A percentile compares a stretch with the other conserved stretches of the same genome.
These are phyloP conservation scores for Pharus latifolius DNA, from an alignment of 176 grass and related monocot genomes.

Conservation along the genomic window DNA sequence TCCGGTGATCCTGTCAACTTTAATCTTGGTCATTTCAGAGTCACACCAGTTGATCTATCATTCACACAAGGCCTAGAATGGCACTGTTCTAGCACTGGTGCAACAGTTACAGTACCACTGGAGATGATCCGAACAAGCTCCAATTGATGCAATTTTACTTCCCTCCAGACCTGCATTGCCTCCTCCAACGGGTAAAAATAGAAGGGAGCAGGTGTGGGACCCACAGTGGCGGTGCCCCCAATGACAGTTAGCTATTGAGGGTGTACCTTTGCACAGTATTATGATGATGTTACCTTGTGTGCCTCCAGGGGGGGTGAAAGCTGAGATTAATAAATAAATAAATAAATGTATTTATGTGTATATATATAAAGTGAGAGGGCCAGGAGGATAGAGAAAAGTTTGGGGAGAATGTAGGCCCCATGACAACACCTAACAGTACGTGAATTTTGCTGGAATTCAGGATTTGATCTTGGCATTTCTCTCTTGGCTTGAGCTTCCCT, in stretches of 20 bases:
- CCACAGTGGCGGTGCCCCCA: background rate
- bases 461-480: constrained; percentile 25
- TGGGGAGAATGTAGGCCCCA: constrained; percentile 9
- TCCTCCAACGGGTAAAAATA: constrained; percentile 19
- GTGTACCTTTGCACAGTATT: background rate
- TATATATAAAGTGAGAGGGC: background rate
- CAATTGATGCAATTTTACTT: background rate
- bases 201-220: background rate
- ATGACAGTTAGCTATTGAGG: constrained; percentile 6
- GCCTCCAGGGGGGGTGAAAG: constrained; percentile 14
- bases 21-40: no score
- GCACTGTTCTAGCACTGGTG: constrained; percentile 11
- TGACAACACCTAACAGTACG: constrained; percentile 17
- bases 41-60: no score
- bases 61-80: background rate
- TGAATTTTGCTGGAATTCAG: constrained; percentile 18
- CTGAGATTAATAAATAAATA: background rate
- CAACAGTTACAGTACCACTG: background rate
- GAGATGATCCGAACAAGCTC: background rate
- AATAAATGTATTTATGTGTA: no score
- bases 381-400: background rate
- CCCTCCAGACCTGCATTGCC: background rate
- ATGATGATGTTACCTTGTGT: background rate
- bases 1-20: no score
- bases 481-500: background rate